Evolutionary conservation across 495 filamentous ascomycete species (phyloP).

Genomic region (Extremus antarcticus): DNA sequence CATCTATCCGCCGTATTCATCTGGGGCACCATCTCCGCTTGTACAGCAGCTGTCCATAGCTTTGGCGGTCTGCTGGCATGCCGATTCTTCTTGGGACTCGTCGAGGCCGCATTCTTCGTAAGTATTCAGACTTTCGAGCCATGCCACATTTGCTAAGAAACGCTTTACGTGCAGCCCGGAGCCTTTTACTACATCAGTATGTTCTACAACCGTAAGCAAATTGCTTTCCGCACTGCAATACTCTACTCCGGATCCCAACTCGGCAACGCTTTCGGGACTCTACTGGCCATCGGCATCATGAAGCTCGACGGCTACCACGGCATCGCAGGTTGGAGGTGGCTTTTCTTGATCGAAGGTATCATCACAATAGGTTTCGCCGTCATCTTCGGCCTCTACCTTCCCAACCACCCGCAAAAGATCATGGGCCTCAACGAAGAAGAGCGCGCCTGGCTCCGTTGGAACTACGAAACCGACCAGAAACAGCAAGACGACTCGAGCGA

Average conservation of each 20-base stretch:
- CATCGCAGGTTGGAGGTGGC: constrained; percentile 39
- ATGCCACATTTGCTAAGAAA: background rate
- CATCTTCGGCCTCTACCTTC: constrained; percentile 50
- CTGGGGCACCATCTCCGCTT: constrained; percentile 11
- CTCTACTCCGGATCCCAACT: constrained; percentile 32
- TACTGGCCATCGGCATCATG: constrained; percentile 29
- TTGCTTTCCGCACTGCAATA: constrained; percentile 45
- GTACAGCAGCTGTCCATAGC: constrained; percentile 32
- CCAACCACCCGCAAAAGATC: constrained; percentile 73
- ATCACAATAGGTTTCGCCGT: constrained; percentile 44
- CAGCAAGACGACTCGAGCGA: constrained; percentile 33
- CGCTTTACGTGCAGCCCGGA: too few species aligned
- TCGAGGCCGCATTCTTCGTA: constrained; percentile 33
- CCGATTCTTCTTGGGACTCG: constrained; percentile 34
- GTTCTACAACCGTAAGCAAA: constrained; percentile 49
- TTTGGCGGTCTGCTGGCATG: constrained; percentile 43
- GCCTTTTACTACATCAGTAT: constrained; percentile 44
- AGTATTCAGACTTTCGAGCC: too few species aligned
- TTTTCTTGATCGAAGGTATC: constrained; percentile 71
- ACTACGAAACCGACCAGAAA: constrained; percentile 70
- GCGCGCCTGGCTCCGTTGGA: constrained; percentile 53
- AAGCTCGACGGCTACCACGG: constrained; percentile 21
- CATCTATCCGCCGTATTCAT: constrained; percentile 35
- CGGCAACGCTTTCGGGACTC: constrained; percentile 30
- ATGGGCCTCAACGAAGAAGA: constrained; percentile 62